phyloP scores from a whole-genome alignment of 2,329 filamentous ascomycete species.

The Colletotrichum tamarilloi region DNA sequence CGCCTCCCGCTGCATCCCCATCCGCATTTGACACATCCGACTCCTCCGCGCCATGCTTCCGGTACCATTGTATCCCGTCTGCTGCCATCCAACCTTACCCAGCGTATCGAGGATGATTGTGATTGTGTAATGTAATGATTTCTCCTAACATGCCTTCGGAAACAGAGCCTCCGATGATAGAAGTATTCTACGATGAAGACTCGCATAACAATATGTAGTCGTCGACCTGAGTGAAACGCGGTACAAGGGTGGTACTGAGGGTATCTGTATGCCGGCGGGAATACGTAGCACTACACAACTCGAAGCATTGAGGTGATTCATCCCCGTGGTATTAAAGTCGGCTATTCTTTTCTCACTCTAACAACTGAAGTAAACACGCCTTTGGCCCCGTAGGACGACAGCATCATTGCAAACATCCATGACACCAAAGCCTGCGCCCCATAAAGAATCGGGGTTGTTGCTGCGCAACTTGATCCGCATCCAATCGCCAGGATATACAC shows the following conservation, averaged over 20 bases:
- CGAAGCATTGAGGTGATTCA: constrained; percentile 5
- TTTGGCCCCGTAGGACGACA: constrained; percentile 11
- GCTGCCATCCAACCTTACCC: not conserved
- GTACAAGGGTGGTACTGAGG: too few species aligned
- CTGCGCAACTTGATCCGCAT: constrained; percentile 29
- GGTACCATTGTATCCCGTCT: not conserved
- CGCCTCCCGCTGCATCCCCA: not conserved
- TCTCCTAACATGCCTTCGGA: not conserved
- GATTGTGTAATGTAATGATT: not conserved
- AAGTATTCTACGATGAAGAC: not conserved
- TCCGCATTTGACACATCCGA: constrained; percentile 1
- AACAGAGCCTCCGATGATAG: not conserved
- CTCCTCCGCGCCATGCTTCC: constrained; percentile 9
- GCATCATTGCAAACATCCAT: constrained; percentile 14
- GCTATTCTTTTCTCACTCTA: constrained; percentile 35
- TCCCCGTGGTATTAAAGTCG: constrained; percentile 34
- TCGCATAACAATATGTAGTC: not conserved
- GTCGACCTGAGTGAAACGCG: not conserved
- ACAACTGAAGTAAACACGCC: constrained; percentile 36
- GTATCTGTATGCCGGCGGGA: not conserved
- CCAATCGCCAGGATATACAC: constrained; percentile 32
- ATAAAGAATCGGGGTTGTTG: constrained; percentile 14
- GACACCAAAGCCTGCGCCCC: constrained; percentile 16
- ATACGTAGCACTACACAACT: not conserved
- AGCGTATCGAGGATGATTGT: not conserved